Base-by-base conservation (phyloP, 2,329 filamentous ascomycete species). In the Ascochyta viciae-villosae region DNA sequence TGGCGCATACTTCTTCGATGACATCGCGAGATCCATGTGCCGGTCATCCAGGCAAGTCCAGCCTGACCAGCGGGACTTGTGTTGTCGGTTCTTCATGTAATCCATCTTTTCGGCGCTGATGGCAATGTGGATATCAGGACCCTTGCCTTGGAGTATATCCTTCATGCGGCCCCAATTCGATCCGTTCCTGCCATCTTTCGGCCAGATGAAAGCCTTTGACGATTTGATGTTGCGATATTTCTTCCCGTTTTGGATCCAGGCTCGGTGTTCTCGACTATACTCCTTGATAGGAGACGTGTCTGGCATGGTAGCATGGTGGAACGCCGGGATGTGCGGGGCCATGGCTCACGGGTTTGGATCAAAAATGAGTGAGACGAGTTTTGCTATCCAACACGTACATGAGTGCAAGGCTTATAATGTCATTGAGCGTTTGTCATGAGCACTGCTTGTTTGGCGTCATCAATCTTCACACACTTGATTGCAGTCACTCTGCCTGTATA, bases 81-180 rank as follows among this genome's bases (percentile, higher is more conserved):
- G 63, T 31, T 76, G 78, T 45, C 75, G 67, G 50, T 78, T 74
- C 37, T 69, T 56, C 60, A 75, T 70, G 50, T 76, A 67, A 29
- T 76, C 76, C 23, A 65, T 64, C 51, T 67, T 74, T 49, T 77
- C 72, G 24, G 74, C 74, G 45, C 67, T 74, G 37, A 74, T 72
- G 2, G 74, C 66, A n/a, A 81, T 64, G 58, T 77, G 78, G 34
- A 82, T 77, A 50, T 82, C 80, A 2, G 80, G 76, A 3, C 80
- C 80, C 54, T 76, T 70, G 46, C 72, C 69, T 2, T 63, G 67
- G 23, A 80, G 34, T 16, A 77, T 73, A 49, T 82, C 80, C 58
- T 77, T 80, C 50, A 78, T 59, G 15, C 80, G 69, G 9, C 78
- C 77, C 56, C 68, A 65, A 2, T 60, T 67, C 0, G 72, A 72